Evolutionary conservation across 495 filamentous ascomycete species (phyloP), one percentile per base, ranked within the genome.

Genomic region (Daldinia loculata): DNA sequence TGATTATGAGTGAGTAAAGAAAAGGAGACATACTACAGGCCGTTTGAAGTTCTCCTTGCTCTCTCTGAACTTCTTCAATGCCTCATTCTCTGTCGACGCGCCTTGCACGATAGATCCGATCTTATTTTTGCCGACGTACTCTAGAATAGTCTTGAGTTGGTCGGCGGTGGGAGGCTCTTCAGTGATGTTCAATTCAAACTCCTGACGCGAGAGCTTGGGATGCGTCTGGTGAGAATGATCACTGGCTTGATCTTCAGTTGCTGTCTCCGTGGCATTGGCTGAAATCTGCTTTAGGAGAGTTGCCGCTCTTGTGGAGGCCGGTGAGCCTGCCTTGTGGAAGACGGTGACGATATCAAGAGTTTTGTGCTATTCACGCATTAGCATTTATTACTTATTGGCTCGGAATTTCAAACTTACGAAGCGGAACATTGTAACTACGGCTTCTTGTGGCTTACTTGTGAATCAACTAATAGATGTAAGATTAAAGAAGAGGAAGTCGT

Each of bases 321-420:
- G 82, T 17, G 85, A 80, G 43, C 80, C 81, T 26, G 95, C 87
- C 71, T 90, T 89, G 87, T 98, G 95, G 87, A 98, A 99, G 84
- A 99, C 90, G 63, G 94, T 97, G 74, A 99, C 90, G 67, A 97
- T 89, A 84, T 98, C 93, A 80, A 93, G 86, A 69, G 91, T 85
- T 87, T 94, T 94, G 80, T 86, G 85, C 91, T 94, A 74, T 34
- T 63, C 19, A 34, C 56, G 12, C 32, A 57, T 77, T 51, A 72
- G 60, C 56, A 55, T 30, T 36, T n/a, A 50, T 39, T 50, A 0
- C 17, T 8, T 14, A 17, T 8, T 58, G 24, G 29, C 4, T 58
- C 14, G 4, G 34, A 64, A 15, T 15, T 67, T 61, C 32, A 30
- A 32, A 78, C 81, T 70, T 75, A 83, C 81, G 59, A 83, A 81